Evolutionary conservation across 768 basidiomycete genomes (phyloP), one percentile per base, ranked within the genome.

Genomic region (Tubosaeta brunneosetosa): DNA sequence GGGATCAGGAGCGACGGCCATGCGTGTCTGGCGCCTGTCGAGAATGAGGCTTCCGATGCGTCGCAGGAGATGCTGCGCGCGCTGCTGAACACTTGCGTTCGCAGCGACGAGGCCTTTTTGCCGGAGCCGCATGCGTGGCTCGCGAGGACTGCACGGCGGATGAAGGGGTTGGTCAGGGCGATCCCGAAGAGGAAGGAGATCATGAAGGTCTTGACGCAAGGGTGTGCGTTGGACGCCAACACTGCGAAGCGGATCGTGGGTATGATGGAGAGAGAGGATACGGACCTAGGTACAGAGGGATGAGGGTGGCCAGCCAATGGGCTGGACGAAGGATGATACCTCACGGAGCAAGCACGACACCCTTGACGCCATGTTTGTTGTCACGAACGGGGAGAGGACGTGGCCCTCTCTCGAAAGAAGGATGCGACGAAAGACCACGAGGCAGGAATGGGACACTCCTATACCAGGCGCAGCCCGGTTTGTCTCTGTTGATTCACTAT

Each of bases 1-100:
- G 63, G 62, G 3, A 64, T 71, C 51, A 44, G 44, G 32, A 63
- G 62, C 48, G n/a, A 46, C 13, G 70, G 59, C 14, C 66, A 71
- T 17, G 71, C 68, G 8, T 71, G 70, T 17, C 51, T 67, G n/a
- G 66, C 66, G 2, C 56, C 66, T 10, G 64, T 68, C 25, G 49
- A 45, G 31, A 62, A 60, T 19, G 60, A 64, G 25, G 49, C 50
- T 12, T 50, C 49, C 2, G 59, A 37, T 27, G 59, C 66, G 45
- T 71, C 67, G 14, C 51, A 57, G 46, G 38, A 31, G 37, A 59
- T 19, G 29, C 57, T 68, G 27, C 57, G 58, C 16, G 52, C 55
- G 0, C 55, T 68, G 22, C 22, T 68, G 19, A 55, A 47, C 45
- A 26, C 10, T 1, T 61, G 59, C 34, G 57, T 63, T 36, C 54